Base-by-base conservation (phyloP, 2,329 filamentous ascomycete species). In the Trichophyton rubrum region DNA sequence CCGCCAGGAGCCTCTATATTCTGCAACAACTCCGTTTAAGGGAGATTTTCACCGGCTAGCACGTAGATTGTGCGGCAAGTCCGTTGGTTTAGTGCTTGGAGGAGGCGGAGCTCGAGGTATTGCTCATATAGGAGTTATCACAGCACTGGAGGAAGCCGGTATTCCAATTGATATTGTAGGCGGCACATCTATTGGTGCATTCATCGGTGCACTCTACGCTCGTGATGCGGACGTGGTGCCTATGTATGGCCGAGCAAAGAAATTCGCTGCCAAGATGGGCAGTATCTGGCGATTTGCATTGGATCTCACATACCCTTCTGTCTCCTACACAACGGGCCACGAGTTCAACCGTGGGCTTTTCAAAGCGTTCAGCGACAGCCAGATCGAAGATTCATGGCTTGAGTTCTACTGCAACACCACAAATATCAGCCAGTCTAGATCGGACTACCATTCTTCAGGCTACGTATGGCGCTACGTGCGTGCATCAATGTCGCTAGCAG, bases 341-440 rank as follows among this genome's bases (percentile, higher is more conserved):
- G 93, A 99, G 69, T 99, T 99, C 81, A 99, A 99, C 68, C 88
- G 93, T 5, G 93, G 93, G 45, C 96, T 99, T 65, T 99, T 96
- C 83, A 99, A 99, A 74, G 90, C 92, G 0, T 96, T 99, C 71
- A 93, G 91, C 13, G 90, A 96, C 68, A 89, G 89, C 8, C 93
- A 97, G 71, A 97, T 99, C 61, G 93, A 99, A 74, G 93, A 99
- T 72, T 99, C 97, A 69, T 99, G 93, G 93, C 82, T 99, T 9
- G 90, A 96, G 67, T 99, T 90, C 72, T 99, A 99, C 76, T 99
- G 95, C 81, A 99, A 99, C 75, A 97, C 93, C 0, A 99, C 95
- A 41, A 99, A 97, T 73, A 97, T 99, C 75, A 95, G 88, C 77
- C 95, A 95, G 73, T 93, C 88, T 63, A 83, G 92, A 20, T 85